Percentiles rank a stretch among this genome's conserved stretches.
Evolutionary conservation across 106 monocot species (phyloP).

Genomic region (Platanthera guangdongensis): DNA sequence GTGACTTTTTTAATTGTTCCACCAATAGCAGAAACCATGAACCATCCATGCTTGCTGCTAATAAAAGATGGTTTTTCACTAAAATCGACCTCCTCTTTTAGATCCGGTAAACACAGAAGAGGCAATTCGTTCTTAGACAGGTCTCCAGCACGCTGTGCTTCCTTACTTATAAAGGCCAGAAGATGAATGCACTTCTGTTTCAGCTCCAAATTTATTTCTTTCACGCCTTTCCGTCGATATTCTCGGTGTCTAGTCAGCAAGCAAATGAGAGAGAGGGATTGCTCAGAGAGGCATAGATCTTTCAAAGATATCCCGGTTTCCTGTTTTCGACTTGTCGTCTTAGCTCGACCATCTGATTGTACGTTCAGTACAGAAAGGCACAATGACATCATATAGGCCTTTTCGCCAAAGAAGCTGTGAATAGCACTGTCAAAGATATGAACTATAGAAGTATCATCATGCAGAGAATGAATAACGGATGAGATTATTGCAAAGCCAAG

Average conservation of each 20-base stretch:
- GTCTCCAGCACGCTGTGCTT: conserved; percentile 31
- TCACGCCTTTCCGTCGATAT: conserved; percentile 41
- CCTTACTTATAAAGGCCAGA: conserved; percentile 80
- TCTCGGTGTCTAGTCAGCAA: conserved; percentile 43
- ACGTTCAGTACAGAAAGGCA: conserved; percentile 50
- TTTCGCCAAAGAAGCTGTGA: conserved; percentile 51
- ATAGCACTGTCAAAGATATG: conserved; percentile 50
- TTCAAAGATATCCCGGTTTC: conserved; percentile 39
- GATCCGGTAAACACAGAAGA: conserved; percentile 37
- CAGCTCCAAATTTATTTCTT: conserved; percentile 46
- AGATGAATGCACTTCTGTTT: conserved; percentile 72
- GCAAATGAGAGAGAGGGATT: conserved; percentile 55
- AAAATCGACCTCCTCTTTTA: conserved; percentile 46
- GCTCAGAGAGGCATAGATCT: conserved; percentile 46
- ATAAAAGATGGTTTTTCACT: conserved; percentile 37
- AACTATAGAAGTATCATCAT: conserved; percentile 40
- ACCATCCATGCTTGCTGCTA: conserved; percentile 67
- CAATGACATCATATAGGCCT: conserved; percentile 32
- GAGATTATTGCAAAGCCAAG: conserved; percentile 55
- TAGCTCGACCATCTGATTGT: conserved; percentile 29
- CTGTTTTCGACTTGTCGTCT: conserved; percentile 30
- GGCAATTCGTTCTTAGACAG: conserved; percentile 10
- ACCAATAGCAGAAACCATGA: conserved; percentile 25
- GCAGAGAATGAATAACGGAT: conserved; percentile 44
- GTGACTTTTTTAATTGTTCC: conserved; percentile 7